These are phyloP conservation scores for Cubamyces sp. DNA, from an alignment of 768 basidiomycete species.

Conservation along the genomic window DNA sequence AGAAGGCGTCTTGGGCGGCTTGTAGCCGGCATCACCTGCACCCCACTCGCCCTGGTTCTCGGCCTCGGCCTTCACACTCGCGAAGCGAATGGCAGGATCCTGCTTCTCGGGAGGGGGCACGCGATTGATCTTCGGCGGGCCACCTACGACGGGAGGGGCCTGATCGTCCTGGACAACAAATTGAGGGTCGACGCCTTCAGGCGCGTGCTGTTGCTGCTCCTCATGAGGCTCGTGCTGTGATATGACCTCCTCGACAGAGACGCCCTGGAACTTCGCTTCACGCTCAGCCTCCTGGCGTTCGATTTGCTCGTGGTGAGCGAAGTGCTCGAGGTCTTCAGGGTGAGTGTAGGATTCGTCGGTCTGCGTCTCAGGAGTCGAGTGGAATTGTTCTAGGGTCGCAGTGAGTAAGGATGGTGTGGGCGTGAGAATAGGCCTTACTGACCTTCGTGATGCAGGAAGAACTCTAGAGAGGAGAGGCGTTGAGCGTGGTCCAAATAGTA, in stretches of 20 bases:
- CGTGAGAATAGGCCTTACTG: not conserved
- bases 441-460: conserved; percentile 98
- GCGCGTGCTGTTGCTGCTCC: conserved; percentile 12
- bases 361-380: conserved; percentile 96
- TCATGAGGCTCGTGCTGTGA: conserved; percentile 50
- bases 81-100: conserved; percentile 67
- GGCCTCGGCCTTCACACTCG: conserved; percentile 52
- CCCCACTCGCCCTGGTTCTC: conserved; percentile 70
- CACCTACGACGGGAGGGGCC: conserved; percentile 31
- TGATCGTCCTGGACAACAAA: conserved; percentile 15
- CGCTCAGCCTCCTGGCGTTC: conserved; percentile 83
- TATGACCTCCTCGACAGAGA: conserved; percentile 73
- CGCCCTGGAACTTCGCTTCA: conserved; percentile 84
- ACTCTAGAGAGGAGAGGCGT: conserved; percentile 53
- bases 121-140: conserved; percentile 53
- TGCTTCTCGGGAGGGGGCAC: conserved; percentile 67
- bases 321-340: conserved; percentile 93
- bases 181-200: conserved; percentile 10
- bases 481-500: not conserved
- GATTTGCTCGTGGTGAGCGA: conserved; percentile 84
- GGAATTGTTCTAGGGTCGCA: conserved; percentile 71
- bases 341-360: conserved; percentile 94
- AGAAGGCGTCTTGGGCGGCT: conserved; percentile 30
- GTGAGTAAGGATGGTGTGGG: not conserved
- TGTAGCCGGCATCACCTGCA: conserved; percentile 31